Evolutionary conservation across 352 stramenopile genomes (phyloP).

Genomic region (Phytophthora colocasiae): DNA sequence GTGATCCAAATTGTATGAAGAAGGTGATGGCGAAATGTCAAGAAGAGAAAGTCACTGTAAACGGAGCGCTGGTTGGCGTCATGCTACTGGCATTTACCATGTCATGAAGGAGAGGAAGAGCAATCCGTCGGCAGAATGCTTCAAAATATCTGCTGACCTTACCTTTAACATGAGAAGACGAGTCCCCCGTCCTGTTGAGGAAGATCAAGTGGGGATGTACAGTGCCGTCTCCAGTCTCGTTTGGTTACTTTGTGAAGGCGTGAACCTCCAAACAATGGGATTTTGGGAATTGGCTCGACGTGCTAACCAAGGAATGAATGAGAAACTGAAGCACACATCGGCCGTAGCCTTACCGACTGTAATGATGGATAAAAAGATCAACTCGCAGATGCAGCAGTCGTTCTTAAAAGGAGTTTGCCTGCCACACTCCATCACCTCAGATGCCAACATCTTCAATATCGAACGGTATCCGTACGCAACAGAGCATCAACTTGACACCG

Average conservation of each 20-base stretch:
- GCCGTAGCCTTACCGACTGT: constrained; percentile 12
- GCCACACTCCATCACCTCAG: constrained; percentile 9
- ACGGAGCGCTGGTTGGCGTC: no score
- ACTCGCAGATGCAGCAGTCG: constrained; percentile 21
- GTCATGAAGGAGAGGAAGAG: no score
- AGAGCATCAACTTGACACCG: neutral
- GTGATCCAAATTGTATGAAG: no score
- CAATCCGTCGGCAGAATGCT: no score
- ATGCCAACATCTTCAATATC: constrained; percentile 11
- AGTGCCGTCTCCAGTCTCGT: no score
- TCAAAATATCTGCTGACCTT: no score
- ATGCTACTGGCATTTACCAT: no score
- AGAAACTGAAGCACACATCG: constrained; percentile 14
- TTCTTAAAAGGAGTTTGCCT: constrained; percentile 12
- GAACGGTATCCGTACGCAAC: constrained; percentile 18
- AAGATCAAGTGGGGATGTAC: no score
- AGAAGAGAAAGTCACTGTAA: no score
- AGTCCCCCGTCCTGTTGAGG: no score
- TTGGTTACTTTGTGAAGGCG: neutral
- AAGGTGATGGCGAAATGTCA: no score
- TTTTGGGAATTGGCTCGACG: constrained; percentile 56
- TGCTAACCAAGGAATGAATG: constrained; percentile 27
- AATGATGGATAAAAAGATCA: constrained; percentile 25
- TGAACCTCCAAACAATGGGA: constrained; percentile 20
- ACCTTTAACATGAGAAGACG: no score